phyloP scores from a whole-genome alignment of 1,139 yeast species.

The Kurtzmaniella quercitrusa region DNA sequence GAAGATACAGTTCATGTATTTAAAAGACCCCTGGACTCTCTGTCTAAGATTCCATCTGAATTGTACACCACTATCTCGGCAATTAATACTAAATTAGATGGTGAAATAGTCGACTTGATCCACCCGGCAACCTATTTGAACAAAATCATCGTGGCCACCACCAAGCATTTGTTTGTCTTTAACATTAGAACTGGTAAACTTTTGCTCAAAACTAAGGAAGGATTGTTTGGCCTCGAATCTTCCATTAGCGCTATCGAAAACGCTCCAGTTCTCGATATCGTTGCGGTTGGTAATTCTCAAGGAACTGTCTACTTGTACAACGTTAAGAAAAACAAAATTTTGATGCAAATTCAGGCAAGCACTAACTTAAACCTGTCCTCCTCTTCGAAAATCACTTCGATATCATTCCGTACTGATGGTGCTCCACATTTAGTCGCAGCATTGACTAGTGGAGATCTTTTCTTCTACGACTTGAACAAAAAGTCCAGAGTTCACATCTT shows the following conservation, averaged over 20 bases:
- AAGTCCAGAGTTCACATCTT: conserved; percentile 72
- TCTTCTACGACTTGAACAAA: conserved; percentile 77
- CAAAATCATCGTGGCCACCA: conserved; percentile 75
- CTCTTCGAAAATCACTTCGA: conserved; percentile 52
- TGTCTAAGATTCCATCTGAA: conserved; percentile 51
- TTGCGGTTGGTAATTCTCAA: conserved; percentile 71
- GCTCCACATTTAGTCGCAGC: conserved; percentile 81
- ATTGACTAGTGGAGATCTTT: conserved; percentile 73
- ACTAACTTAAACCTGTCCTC: background rate
- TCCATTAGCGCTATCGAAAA: conserved; percentile 59
- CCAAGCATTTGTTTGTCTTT: conserved; percentile 56
- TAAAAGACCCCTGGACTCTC: conserved; percentile 45
- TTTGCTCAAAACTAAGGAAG: conserved; percentile 51
- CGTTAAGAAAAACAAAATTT: conserved; percentile 57
- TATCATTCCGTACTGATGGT: conserved; percentile 93
- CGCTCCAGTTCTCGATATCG: conserved; percentile 83
- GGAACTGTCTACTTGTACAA: conserved; percentile 71
- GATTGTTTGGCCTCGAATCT: conserved; percentile 38
- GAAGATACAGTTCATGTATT: conserved; percentile 58
- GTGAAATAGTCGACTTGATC: conserved; percentile 61
- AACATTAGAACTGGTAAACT: conserved; percentile 79
- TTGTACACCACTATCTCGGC: conserved; percentile 58
- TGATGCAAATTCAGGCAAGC: conserved; percentile 24
- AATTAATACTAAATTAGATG: conserved; percentile 56
- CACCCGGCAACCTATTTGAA: conserved; percentile 94